Conservation (phyloP, 352 stramenopile species). For the Phytophthora parvispora region DNA sequence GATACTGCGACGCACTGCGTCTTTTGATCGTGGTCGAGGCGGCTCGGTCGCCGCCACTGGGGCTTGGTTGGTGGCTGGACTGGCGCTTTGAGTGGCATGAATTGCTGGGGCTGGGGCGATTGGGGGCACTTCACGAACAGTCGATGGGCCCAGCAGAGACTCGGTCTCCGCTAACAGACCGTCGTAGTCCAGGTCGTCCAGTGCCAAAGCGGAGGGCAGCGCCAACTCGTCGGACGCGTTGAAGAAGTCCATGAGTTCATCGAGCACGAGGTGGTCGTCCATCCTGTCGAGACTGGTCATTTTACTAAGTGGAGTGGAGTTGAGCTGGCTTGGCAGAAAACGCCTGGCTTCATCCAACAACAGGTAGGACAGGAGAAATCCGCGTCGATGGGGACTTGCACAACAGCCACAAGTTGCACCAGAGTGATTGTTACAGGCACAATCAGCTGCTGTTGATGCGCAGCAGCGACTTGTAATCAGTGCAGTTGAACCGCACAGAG, state of each 20-base stretch:
- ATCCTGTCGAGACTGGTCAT: conserved; percentile 35
- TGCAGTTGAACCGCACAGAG: neutral
- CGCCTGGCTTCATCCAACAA: conserved; percentile 13
- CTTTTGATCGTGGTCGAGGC: conserved; percentile 25
- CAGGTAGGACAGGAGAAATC: conserved; percentile 30
- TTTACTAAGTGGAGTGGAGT: conserved; percentile 17
- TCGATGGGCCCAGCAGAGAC: conserved; percentile 3
- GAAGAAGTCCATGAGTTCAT: conserved; percentile 37
- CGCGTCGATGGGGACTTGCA: conserved; percentile 14
- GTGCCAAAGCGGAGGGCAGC: conserved; percentile 11
- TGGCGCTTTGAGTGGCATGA: neutral
- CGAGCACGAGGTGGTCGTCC: conserved; percentile 34
- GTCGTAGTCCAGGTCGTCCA: conserved; percentile 4
- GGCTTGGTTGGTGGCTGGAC: neutral
- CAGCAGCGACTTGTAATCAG: neutral
- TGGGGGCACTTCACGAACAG: neutral
- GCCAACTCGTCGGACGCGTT: conserved; percentile 26
- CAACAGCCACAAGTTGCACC: conserved; percentile 8
- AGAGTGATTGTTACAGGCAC: conserved; percentile 24
- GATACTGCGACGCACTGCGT: conserved; percentile 37
- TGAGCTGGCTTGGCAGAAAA: too few relatives aligned
- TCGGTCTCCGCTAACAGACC: conserved; percentile 1
- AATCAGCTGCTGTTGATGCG: conserved; percentile 17
- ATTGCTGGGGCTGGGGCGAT: neutral
- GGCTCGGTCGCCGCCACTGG: neutral